A percentile compares a stretch with the other conserved stretches of the same genome.
phyloP scores from a whole-genome alignment of 257 asterid genomes.

The Nicotiana sylvestris region DNA sequence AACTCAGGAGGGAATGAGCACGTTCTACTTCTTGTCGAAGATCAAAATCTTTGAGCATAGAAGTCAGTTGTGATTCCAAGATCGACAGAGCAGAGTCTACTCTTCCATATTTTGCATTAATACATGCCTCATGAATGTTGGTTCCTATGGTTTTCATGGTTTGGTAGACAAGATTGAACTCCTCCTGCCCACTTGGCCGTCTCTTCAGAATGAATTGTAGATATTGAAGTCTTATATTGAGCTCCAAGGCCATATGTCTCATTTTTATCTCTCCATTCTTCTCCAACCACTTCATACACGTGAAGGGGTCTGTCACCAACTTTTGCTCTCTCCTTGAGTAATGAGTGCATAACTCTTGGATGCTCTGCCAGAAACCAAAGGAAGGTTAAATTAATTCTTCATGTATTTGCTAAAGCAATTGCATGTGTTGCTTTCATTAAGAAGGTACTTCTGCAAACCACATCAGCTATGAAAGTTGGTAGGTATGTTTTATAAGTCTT shows the following conservation, averaged over 20 bases:
- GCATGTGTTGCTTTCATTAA: too few relatives aligned
- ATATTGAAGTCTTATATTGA: neutral
- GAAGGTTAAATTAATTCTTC: neutral
- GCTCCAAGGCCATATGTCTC: neutral
- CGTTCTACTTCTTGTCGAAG: neutral
- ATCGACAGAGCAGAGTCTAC: neutral
- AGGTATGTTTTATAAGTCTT: too few relatives aligned
- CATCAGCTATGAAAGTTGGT: too few relatives aligned
- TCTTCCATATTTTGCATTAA: neutral
- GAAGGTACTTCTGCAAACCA: too few relatives aligned
- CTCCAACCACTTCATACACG: neutral
- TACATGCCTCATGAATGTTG: neutral
- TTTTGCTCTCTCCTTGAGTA: neutral
- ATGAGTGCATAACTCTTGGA: neutral
- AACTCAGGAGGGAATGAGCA: neutral
- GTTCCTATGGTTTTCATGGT: neutral
- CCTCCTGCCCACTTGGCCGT: neutral
- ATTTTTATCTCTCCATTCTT: too few relatives aligned
- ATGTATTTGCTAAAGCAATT: too few relatives aligned
- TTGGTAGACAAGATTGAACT: neutral
- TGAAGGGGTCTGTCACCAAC: neutral
- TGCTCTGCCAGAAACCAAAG: neutral
- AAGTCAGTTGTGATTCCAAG: neutral
- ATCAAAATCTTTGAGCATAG: neutral
- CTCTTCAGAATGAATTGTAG: neutral